Percentiles rank a stretch among this genome's conserved stretches.
Conservation (phyloP, 2,329 filamentous ascomycete species). For the Acephala macrosclerotiorum region DNA sequence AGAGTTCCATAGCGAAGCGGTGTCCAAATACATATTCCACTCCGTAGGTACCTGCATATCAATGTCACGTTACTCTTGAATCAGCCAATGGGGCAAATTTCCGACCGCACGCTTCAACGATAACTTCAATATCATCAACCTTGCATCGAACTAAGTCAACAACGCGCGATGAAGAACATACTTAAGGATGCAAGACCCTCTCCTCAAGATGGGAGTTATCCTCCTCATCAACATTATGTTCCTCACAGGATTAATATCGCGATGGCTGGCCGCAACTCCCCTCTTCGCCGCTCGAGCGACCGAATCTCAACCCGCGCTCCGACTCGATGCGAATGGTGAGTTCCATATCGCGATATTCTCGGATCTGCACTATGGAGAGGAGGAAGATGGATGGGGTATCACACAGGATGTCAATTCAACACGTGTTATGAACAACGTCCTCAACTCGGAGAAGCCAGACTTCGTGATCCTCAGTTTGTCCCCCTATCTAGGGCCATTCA, state of each 20-base stretch:
- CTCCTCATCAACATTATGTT: slow-evolving; percentile 21
- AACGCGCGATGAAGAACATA: slow-evolving; percentile 2
- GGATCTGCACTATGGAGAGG: slow-evolving; percentile 76
- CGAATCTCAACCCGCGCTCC: slow-evolving; percentile 23
- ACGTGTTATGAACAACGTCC: slow-evolving; percentile 62
- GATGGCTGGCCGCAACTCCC: slow-evolving; percentile 18
- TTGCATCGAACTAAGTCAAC: neutral
- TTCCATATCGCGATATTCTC: slow-evolving; percentile 62
- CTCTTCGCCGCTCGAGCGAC: slow-evolving; percentile 1
- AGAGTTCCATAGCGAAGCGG: neutral
- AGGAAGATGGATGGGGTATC: slow-evolving; percentile 49
- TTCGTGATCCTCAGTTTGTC: slow-evolving; percentile 65
- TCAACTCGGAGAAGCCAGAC: slow-evolving; percentile 62
- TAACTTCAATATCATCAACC: neutral
- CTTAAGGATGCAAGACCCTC: slow-evolving; percentile 6
- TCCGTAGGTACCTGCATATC: neutral
- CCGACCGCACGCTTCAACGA: neutral
- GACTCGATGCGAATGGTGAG: slow-evolving; percentile 23
- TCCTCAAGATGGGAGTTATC: slow-evolving; percentile 8
- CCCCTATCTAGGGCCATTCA: neutral
- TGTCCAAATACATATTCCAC: neutral
- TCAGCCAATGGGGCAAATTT: neutral
- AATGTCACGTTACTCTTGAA: slow-evolving; percentile 2
- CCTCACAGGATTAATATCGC: slow-evolving; percentile 15
- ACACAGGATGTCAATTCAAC: slow-evolving; percentile 64